phyloP scores from a whole-genome alignment of 192 early-diverging fungal genomes.

The Coemansia sp. region DNA sequence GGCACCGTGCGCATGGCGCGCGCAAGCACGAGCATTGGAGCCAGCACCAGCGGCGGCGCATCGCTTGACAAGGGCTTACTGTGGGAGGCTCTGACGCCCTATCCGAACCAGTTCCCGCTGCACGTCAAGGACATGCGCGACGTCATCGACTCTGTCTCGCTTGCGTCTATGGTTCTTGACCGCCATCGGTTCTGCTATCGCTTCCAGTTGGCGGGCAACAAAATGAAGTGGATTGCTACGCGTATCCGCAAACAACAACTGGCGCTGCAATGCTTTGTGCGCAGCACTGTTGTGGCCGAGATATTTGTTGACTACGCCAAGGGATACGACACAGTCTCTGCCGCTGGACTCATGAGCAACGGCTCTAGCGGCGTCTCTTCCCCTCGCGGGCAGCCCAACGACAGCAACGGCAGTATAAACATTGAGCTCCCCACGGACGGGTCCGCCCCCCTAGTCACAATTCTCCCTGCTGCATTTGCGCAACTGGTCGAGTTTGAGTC shows the following conservation, averaged over 20 bases:
- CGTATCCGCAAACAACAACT: conserved; percentile 46
- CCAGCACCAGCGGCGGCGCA: conserved; percentile 6
- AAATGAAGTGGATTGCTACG: conserved; percentile 49
- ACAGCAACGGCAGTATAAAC: conserved; percentile 8
- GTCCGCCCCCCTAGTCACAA: conserved; percentile 41
- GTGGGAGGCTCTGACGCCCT: conserved; percentile 55
- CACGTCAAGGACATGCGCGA: conserved; percentile 52
- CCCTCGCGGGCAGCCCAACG: conserved; percentile 9
- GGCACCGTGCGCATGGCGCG: conserved; percentile 44
- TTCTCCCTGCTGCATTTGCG: conserved; percentile 37
- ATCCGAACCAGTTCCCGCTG: conserved; percentile 53
- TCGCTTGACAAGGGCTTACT: conserved; percentile 33
- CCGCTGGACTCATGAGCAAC: conserved; percentile 5
- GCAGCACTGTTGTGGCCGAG: conserved; percentile 43
- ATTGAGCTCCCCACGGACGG: conserved; percentile 33
- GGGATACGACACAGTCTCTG: too few relatives aligned
- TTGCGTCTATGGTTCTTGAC: conserved; percentile 52
- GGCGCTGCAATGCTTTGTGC: conserved; percentile 45
- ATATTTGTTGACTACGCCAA: conserved; percentile 55
- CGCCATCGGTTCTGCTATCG: conserved; percentile 56
- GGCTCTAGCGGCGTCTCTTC: conserved; percentile 26
- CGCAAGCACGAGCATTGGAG: conserved; percentile 33
- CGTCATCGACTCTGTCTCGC: conserved; percentile 41
- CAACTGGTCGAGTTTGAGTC: conserved; percentile 38
- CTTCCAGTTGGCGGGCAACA: conserved; percentile 47